Evolutionary conservation across 192 early-diverging fungal genomes (phyloP).

Genomic region (Backusella mclennaniae): DNA sequence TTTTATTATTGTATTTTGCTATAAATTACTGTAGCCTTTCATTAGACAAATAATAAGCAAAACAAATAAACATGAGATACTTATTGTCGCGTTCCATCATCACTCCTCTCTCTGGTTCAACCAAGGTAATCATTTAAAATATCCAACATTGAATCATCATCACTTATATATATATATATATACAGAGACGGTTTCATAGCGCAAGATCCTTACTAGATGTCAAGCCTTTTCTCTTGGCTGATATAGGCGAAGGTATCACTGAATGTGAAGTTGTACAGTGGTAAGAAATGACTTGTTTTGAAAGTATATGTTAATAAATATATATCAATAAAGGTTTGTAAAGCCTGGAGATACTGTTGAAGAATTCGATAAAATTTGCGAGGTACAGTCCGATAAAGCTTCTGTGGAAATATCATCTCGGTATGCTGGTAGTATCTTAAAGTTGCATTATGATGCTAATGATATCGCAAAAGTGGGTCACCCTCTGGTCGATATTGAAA

Average conservation of each 20-base stretch:
- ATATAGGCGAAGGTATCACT: constrained; percentile 98
- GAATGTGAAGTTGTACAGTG: constrained; percentile 98
- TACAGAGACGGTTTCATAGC: not conserved
- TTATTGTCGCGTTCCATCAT: not conserved
- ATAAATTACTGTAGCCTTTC: not conserved
- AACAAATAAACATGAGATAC: not conserved
- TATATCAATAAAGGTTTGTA: constrained; percentile 70
- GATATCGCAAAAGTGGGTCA: constrained; percentile 91
- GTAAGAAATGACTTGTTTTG: constrained; percentile 42
- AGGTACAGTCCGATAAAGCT: constrained; percentile 98
- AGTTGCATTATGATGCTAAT: constrained; percentile 79
- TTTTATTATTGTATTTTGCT: not conserved
- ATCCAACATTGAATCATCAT: no score
- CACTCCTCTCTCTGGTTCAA: not conserved
- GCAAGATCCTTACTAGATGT: not conserved
- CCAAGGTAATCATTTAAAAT: not conserved
- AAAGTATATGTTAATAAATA: not conserved
- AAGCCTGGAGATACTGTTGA: constrained; percentile 85
- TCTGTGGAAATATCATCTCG: constrained; percentile 98
- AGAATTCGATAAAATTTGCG: constrained; percentile 95
- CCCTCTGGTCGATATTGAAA: constrained; percentile 59
- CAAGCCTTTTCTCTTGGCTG: constrained; percentile 84
- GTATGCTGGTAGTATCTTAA: constrained; percentile 80
- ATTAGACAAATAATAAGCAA: not conserved
- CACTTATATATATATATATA: not conserved